These are phyloP conservation scores for Cymbopogon citratus DNA, from an alignment of 176 grass and related monocot species.

Conservation along the genomic window DNA sequence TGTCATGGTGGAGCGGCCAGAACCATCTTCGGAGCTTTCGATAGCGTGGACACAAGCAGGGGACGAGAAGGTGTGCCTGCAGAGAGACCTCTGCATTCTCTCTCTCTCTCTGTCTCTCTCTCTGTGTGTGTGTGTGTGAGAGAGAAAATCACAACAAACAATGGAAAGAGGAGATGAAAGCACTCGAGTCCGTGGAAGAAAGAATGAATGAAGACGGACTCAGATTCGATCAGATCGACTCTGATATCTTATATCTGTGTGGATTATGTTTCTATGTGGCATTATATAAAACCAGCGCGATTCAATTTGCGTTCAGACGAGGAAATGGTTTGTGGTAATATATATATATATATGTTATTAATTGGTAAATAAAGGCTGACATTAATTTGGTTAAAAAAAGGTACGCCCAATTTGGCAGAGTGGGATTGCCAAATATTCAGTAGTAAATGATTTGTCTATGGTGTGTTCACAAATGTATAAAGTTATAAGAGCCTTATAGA, in stretches of 20 bases:
- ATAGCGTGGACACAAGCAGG: slow-evolving; percentile 8
- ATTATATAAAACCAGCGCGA: background rate
- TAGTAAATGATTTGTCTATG: slow-evolving; percentile 10
- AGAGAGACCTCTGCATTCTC: background rate
- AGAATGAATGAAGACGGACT: background rate
- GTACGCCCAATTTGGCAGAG: background rate
- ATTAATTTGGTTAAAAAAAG: background rate
- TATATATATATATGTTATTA: background rate
- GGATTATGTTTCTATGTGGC: background rate
- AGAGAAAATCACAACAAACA: background rate
- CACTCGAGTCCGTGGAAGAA: background rate
- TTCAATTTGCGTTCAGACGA: background rate
- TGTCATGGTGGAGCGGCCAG: background rate
- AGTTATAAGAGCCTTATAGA: background rate
- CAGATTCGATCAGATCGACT: background rate
- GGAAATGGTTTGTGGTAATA: background rate
- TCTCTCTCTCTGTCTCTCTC: background rate
- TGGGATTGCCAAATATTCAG: background rate
- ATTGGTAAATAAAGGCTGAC: background rate
- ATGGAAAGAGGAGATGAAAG: background rate
- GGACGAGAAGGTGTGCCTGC: slow-evolving; percentile 5
- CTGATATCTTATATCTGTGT: background rate
- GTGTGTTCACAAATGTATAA: background rate
- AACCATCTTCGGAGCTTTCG: slow-evolving; percentile 11
- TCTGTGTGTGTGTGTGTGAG: too few species aligned